Evolutionary conservation across 2,329 filamentous ascomycete species (phyloP).

Genomic region (Trichoderma sp.): DNA sequence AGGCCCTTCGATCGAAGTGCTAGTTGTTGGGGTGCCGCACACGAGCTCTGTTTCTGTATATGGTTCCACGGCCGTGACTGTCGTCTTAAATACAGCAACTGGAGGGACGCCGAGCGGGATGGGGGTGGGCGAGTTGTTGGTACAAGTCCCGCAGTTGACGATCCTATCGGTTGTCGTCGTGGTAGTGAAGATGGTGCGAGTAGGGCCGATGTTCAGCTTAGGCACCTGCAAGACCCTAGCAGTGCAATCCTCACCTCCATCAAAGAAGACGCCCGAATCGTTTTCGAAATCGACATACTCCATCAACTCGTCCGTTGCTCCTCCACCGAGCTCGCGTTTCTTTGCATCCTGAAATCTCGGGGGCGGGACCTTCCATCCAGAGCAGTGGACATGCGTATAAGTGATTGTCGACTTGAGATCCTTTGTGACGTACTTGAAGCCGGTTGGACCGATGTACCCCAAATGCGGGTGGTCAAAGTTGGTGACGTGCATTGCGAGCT

Average conservation of each 20-base stretch:
- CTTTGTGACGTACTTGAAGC: not conserved
- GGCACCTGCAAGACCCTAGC: slow-evolving; percentile 19
- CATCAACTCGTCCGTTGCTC: not conserved
- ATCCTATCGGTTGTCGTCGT: slow-evolving; percentile 34
- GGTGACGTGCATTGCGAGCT: not conserved
- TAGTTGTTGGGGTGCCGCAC: slow-evolving; percentile 26
- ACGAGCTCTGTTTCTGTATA: slow-evolving; percentile 27
- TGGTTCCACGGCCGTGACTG: slow-evolving; percentile 31
- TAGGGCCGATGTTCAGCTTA: slow-evolving; percentile 32
- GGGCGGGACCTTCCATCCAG: slow-evolving; percentile 5
- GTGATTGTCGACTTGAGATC: not conserved
- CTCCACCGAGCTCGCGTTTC: not conserved
- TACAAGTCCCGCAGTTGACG: slow-evolving; percentile 38
- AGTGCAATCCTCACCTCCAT: slow-evolving; percentile 27
- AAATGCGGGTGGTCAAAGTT: not conserved
- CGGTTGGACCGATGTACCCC: not conserved
- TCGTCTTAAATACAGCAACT: slow-evolving; percentile 34
- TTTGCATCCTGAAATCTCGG: not conserved
- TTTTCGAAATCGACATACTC: not conserved
- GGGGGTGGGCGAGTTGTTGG: slow-evolving; percentile 9
- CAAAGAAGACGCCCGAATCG: not conserved
- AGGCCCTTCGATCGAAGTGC: not conserved
- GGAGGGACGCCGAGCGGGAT: slow-evolving; percentile 31
- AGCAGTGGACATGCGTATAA: not conserved
- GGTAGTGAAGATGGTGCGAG: slow-evolving; percentile 35